Percentiles rank a stretch among this genome's conserved stretches.
These are phyloP conservation scores for Aspergillus coremiiformis DNA, from an alignment of 495 filamentous ascomycete genomes.

Conservation along the genomic window DNA sequence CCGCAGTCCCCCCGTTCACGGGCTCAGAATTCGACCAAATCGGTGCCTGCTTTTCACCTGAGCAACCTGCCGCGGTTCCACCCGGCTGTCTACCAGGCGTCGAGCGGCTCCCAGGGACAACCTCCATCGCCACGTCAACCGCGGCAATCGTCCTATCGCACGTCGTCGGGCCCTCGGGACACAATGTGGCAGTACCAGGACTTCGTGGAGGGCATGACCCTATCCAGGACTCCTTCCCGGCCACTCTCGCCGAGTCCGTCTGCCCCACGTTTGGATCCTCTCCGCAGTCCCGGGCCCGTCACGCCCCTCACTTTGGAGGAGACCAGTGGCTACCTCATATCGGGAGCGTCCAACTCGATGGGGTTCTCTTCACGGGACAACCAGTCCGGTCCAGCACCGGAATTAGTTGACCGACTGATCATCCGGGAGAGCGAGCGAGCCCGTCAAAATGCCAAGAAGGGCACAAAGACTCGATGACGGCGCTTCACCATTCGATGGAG, in stretches of 20 bases:
- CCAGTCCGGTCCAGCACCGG: conserved; percentile 19
- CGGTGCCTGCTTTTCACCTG: conserved; percentile 33
- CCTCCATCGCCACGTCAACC: conserved; percentile 29
- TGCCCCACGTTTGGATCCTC: conserved; percentile 58
- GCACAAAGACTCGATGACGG: conserved; percentile 28
- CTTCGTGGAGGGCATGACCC: conserved; percentile 21
- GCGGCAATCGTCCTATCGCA: conserved; percentile 29
- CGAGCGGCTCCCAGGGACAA: conserved; percentile 17
- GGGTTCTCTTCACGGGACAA: conserved; percentile 19
- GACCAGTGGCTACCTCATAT: conserved; percentile 45
- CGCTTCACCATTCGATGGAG: background rate
- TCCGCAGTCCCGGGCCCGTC: conserved; percentile 69
- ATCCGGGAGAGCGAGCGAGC: conserved; percentile 34
- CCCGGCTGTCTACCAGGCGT: conserved; percentile 40
- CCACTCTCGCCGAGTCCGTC: conserved; percentile 38
- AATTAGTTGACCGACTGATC: conserved; percentile 34
- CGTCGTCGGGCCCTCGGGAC: conserved; percentile 30
- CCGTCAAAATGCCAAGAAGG: conserved; percentile 28
- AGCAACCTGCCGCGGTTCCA: conserved; percentile 42
- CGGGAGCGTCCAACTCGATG: conserved; percentile 24
- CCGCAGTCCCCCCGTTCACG: conserved; percentile 28
- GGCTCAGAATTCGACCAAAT: conserved; percentile 24
- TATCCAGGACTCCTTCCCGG: conserved; percentile 22
- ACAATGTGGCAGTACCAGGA: conserved; percentile 36
- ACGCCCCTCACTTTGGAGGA: conserved; percentile 68